Percentiles rank a stretch among this genome's conserved stretches.
Conservation (phyloP, 208 protist species). For the Wallacemonas sp. region DNA sequence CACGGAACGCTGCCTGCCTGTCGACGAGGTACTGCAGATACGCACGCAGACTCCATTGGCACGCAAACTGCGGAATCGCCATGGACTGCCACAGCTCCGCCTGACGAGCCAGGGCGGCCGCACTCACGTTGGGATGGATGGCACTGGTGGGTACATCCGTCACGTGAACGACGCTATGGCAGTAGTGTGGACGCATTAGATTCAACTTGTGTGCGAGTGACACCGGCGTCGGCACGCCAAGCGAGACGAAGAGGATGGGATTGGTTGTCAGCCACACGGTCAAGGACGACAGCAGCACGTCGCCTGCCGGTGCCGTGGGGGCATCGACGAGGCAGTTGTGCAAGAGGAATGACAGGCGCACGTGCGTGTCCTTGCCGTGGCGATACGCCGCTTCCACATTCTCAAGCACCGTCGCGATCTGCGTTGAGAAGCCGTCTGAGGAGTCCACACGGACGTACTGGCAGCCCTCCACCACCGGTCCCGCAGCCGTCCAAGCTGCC, state of each 20-base stretch:
- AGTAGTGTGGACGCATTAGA: slow-evolving; percentile 28
- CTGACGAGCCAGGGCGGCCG: slow-evolving; percentile 21
- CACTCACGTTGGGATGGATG: background rate
- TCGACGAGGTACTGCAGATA: slow-evolving; percentile 28
- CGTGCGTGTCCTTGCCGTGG: slow-evolving; percentile 13
- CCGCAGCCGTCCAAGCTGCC: slow-evolving; percentile 43
- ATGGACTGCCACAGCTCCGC: slow-evolving; percentile 13
- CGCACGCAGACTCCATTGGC: slow-evolving; percentile 24
- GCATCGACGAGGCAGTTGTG: background rate
- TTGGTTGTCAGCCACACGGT: slow-evolving; percentile 35
- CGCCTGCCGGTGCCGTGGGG: background rate
- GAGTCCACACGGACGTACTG: slow-evolving; percentile 22
- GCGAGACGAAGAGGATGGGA: slow-evolving; percentile 26
- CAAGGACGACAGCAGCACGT: slow-evolving; percentile 25
- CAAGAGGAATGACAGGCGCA: slow-evolving; percentile 39
- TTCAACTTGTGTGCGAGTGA: slow-evolving; percentile 34
- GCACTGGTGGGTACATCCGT: slow-evolving; percentile 24
- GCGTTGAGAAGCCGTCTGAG: slow-evolving; percentile 14
- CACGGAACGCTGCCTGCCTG: slow-evolving; percentile 1
- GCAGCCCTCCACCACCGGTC: slow-evolving; percentile 36
- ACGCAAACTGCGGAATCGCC: slow-evolving; percentile 6
- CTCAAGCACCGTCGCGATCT: slow-evolving; percentile 14
- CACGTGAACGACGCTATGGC: slow-evolving; percentile 28
- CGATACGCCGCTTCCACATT: background rate
- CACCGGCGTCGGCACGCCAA: slow-evolving; percentile 23